phyloP scores from a whole-genome alignment of 1,284 basidiomycete species.

The Naganishia cerealis region DNA sequence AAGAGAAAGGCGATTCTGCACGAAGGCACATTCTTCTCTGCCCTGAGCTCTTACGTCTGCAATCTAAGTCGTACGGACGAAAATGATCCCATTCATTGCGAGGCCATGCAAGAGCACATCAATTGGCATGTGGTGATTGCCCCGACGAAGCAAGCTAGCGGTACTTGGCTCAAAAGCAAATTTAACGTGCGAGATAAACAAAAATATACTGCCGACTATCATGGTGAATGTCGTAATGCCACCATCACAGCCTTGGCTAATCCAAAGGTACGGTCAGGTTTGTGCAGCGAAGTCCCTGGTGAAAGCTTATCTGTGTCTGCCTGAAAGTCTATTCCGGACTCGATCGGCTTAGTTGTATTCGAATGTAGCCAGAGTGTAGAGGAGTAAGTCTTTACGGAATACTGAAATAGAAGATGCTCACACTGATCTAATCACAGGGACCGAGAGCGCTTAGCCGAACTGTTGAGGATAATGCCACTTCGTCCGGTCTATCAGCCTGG shows the following conservation, averaged over 20 bases:
- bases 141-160: slow-evolving; percentile 25
- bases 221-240: slow-evolving; percentile 26
- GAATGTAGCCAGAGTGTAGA: slow-evolving; percentile 15
- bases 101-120: slow-evolving; percentile 1
- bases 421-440: neutral
- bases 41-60: slow-evolving; percentile 29
- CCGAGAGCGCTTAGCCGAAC: neutral
- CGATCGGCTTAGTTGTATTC: slow-evolving; percentile 25
- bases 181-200: slow-evolving; percentile 21
- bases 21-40: slow-evolving; percentile 34
- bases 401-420: neutral
- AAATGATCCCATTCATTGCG: slow-evolving; percentile 5
- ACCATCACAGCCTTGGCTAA: slow-evolving; percentile 10
- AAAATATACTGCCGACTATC: slow-evolving; percentile 22
- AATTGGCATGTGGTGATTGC: slow-evolving; percentile 26
- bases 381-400: neutral
- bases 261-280: neutral
- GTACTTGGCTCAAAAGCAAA: slow-evolving; percentile 32
- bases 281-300: neutral
- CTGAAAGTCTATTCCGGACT: slow-evolving; percentile 12
- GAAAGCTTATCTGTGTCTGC: neutral
- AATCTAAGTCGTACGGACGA: slow-evolving; percentile 21
- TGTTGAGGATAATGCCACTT: neutral
- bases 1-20: slow-evolving; percentile 32
- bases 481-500: slow-evolving; percentile 29